Base-by-base conservation (phyloP, 768 basidiomycete species). In the Mycena filopes region DNA sequence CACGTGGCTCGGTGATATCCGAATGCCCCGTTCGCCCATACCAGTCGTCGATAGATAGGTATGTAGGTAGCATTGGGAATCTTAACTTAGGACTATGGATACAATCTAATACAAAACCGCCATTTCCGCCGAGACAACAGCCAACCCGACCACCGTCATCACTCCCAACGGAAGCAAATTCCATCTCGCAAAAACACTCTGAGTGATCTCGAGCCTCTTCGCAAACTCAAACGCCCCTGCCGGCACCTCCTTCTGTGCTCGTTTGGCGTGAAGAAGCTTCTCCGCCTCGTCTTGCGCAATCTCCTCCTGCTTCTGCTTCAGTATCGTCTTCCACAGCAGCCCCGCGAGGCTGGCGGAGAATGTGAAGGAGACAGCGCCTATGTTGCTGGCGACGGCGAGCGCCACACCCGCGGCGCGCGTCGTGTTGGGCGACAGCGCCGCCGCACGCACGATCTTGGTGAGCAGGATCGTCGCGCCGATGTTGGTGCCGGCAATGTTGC, bases 381-480 rank as follows among this genome's bases (percentile, higher is more conserved):
- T 90, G 76, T 98, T 98, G 59, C 88, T 91, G 3, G 92, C 92
- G 0, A 98, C 83, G 12, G 95, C 96, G 16, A 98, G 84, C 0
- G 94, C 86, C 42, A 89, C 84, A 1, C 86, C 88, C 0, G 88
- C 90, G 0, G 85, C 89, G n/a, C 85, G 82, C 29, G 76, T 70
- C 54, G 70, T 78, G 60, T 75, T 65, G 11, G 69, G 58, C 23
- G 79, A 73, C 7, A 84, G 75, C 29, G 73, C 74, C 1, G 86
- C 81, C 1, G 82, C 83, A 50, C 87, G 87, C 10, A 94, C 83
- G 51, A 95, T 84, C 63, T 95, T 90, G n/a, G 94, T 91, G 28
- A 96, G 86, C 26, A 98, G 84, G 73, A 98, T 96, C 8, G 93
- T 95, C 3, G 93, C 92, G 40, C 94, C 94, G 58, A 96, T 96